Evolutionary conservation across 345 rosid genomes (phyloP).

Genomic region (Geranium brycei): DNA sequence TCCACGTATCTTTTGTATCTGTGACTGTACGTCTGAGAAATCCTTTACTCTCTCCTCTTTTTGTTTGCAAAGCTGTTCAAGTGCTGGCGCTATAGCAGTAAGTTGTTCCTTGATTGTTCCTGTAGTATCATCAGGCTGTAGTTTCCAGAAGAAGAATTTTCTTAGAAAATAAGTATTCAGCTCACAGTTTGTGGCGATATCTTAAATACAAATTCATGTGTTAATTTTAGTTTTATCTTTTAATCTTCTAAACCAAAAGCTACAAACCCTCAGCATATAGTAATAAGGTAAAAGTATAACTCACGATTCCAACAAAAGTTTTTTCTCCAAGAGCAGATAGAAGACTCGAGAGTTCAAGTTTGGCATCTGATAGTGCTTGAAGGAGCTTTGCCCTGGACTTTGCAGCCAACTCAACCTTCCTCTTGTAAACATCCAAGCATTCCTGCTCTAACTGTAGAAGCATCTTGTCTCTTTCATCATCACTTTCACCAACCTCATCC

Average conservation of each 20-base stretch:
- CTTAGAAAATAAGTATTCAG: neutral
- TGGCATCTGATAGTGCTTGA: slow-evolving; percentile 74
- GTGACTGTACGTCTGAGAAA: slow-evolving; percentile 67
- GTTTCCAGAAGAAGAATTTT: slow-evolving; percentile 5
- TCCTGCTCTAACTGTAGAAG: slow-evolving; percentile 90
- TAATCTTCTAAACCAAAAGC: too few relatives aligned
- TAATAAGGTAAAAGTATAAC: slow-evolving; percentile 10
- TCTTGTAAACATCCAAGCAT: slow-evolving; percentile 62
- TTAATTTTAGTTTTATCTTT: too few relatives aligned
- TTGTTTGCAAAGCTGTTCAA: slow-evolving; percentile 83
- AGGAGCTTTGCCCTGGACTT: slow-evolving; percentile 82
- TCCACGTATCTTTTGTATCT: slow-evolving; percentile 78
- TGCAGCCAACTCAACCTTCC: slow-evolving; percentile 80
- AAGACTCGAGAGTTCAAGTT: slow-evolving; percentile 65
- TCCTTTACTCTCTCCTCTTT: slow-evolving; percentile 76
- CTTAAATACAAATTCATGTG: too few relatives aligned
- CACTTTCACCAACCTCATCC: slow-evolving; percentile 98
- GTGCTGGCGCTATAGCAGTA: slow-evolving; percentile 80
- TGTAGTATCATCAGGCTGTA: slow-evolving; percentile 61
- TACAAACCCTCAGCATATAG: too few relatives aligned
- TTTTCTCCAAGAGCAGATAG: slow-evolving; percentile 76
- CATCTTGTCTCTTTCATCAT: slow-evolving; percentile 85
- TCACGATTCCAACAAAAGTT: slow-evolving; percentile 50
- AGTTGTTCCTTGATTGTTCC: slow-evolving; percentile 97
- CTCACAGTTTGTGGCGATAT: neutral